These are phyloP conservation scores for Candolleomyces aberdarensis DNA, from an alignment of 768 basidiomycete genomes.

Conservation along the genomic window DNA sequence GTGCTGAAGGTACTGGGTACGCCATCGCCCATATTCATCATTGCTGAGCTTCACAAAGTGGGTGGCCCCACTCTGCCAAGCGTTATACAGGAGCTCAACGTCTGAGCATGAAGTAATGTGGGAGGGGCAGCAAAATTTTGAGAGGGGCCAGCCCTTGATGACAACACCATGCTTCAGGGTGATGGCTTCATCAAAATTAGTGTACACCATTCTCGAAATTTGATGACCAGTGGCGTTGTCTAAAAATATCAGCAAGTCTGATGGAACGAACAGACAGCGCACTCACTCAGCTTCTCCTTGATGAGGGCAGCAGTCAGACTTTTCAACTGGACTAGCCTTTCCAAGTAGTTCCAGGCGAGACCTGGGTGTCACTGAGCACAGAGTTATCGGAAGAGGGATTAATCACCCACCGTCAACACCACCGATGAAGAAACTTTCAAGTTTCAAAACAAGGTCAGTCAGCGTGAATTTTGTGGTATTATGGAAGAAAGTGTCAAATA, in stretches of 20 bases:
- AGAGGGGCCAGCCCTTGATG: conserved; percentile 17
- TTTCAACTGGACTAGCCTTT: neutral
- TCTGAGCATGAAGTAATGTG: conserved; percentile 6
- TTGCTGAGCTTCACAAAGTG: too few relatives aligned
- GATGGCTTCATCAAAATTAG: conserved; percentile 13
- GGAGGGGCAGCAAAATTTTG: conserved; percentile 13
- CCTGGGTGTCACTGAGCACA: neutral
- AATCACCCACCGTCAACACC: neutral
- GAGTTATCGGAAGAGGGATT: neutral
- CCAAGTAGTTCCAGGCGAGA: neutral
- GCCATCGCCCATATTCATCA: neutral
- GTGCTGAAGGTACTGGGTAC: neutral
- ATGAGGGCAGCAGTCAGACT: neutral
- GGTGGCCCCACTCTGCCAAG: neutral
- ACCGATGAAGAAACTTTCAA: neutral
- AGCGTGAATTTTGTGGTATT: neutral
- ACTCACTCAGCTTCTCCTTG: neutral
- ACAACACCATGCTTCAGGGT: conserved; percentile 11
- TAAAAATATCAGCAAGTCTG: neutral
- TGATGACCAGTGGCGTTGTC: neutral
- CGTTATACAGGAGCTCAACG: conserved; percentile 2
- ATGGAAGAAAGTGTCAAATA: neutral
- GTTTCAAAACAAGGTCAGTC: neutral
- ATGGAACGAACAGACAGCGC: too few relatives aligned
- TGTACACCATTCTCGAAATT: conserved; percentile 14